Percentiles rank a stretch among this genome's conserved stretches.
phyloP scores from a whole-genome alignment of 2,329 filamentous ascomycete genomes.

The Emmonsiellopsis sp. region DNA sequence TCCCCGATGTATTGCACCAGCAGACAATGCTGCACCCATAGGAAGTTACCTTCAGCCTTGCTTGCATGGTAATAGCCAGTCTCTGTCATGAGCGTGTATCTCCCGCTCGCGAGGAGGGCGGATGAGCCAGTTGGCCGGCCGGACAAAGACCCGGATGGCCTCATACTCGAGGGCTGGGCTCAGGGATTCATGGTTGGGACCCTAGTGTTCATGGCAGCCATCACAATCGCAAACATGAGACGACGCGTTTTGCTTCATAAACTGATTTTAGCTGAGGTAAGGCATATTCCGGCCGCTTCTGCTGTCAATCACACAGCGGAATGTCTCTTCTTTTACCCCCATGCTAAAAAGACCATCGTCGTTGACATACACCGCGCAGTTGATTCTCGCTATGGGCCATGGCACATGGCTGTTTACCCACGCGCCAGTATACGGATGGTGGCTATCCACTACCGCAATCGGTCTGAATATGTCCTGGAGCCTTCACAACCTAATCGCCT shows the following conservation, averaged over 20 bases:
- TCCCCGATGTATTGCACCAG: neutral
- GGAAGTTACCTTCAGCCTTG: neutral
- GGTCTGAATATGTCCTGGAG: slow-evolving; percentile 54
- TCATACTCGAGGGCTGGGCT: slow-evolving; percentile 39
- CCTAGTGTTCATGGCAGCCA: slow-evolving; percentile 39
- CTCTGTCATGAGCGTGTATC: neutral
- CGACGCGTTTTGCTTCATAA: slow-evolving; percentile 40
- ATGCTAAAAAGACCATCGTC: neutral
- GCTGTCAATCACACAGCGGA: neutral
- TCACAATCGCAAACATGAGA: slow-evolving; percentile 43
- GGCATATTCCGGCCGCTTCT: neutral
- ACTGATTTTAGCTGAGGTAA: slow-evolving; percentile 41
- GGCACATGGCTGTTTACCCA: slow-evolving; percentile 52
- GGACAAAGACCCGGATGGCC: slow-evolving; percentile 19
- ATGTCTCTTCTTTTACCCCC: neutral
- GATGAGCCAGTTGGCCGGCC: slow-evolving; percentile 7
- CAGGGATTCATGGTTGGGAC: slow-evolving; percentile 42
- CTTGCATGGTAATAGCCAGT: neutral
- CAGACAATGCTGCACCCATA: neutral
- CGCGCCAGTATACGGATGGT: slow-evolving; percentile 52
- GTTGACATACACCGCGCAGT: slow-evolving; percentile 22
- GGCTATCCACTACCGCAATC: slow-evolving; percentile 51
- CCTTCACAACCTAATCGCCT: slow-evolving; percentile 57
- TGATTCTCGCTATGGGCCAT: slow-evolving; percentile 48
- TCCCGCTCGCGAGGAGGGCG: neutral